A percentile compares a stretch with the other conserved stretches of the same genome.
Evolutionary conservation across 805 yeast species (phyloP).

Genomic region (Candida quercuum): DNA sequence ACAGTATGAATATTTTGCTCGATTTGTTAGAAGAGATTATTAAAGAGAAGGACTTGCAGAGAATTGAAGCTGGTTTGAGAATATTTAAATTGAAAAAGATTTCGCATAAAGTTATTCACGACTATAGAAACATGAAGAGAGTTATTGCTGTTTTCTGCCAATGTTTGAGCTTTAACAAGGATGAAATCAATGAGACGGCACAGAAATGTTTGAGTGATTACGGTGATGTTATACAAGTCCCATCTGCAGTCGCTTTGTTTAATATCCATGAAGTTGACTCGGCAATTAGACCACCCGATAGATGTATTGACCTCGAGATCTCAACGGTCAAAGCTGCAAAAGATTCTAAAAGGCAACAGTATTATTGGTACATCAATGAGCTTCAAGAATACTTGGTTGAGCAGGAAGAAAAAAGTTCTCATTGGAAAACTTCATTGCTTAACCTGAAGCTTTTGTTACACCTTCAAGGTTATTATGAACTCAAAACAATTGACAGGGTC

Average conservation of each 20-base stretch:
- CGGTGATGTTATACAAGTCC: constrained; percentile 39
- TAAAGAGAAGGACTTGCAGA: constrained; percentile 41
- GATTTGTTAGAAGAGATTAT: constrained; percentile 45
- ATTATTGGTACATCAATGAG: constrained; percentile 33
- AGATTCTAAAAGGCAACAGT: constrained; percentile 43
- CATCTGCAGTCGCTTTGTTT: constrained; percentile 48
- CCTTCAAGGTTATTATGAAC: constrained; percentile 50
- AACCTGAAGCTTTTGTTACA: constrained; percentile 45
- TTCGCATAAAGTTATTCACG: constrained; percentile 51
- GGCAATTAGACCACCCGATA: constrained; percentile 57
- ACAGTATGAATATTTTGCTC: constrained; percentile 47
- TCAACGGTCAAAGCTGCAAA: constrained; percentile 59
- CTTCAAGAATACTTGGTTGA: constrained; percentile 35
- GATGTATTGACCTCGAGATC: constrained; percentile 50
- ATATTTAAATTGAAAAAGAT: constrained; percentile 55
- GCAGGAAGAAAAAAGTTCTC: constrained; percentile 25
- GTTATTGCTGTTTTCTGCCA: constrained; percentile 44
- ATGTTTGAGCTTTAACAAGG: constrained; percentile 53
- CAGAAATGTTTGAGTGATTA: constrained; percentile 42
- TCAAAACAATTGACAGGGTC: constrained; percentile 34
- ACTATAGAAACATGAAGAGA: constrained; percentile 44
- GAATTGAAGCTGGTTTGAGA: constrained; percentile 58
- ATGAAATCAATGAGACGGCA: constrained; percentile 49
- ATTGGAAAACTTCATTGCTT: constrained; percentile 54
- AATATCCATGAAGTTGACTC: constrained; percentile 33